Evolutionary conservation across 23 red algal species (phyloP).

Genomic region (Gracilaria gracilis): DNA sequence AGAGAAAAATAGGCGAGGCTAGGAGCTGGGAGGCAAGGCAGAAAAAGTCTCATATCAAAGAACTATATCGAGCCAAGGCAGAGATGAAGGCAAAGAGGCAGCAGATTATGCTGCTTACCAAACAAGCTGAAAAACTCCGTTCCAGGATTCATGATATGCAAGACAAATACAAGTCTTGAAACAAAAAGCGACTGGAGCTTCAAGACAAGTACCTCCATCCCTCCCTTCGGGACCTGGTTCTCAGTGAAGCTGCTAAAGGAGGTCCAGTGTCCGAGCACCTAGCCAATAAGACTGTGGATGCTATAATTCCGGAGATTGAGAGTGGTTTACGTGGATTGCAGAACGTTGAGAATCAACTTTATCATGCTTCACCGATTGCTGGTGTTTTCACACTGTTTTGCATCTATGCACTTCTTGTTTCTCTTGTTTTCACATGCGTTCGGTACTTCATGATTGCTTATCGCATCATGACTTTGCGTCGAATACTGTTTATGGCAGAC

Average conservation of each 20-base stretch:
- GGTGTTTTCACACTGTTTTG: slow-evolving; percentile 30
- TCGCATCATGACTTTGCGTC: slow-evolving; percentile 50
- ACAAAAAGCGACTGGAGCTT: slow-evolving; percentile 29
- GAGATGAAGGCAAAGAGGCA: slow-evolving; percentile 63
- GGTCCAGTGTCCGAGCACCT: slow-evolving; percentile 45
- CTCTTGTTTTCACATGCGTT: slow-evolving; percentile 24
- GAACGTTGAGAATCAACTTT: slow-evolving; percentile 22
- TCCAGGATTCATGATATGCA: slow-evolving; percentile 41
- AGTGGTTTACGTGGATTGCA: slow-evolving; percentile 1
- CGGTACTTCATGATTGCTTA: slow-evolving; percentile 25
- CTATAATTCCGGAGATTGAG: slow-evolving; percentile 40
- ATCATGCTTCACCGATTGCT: slow-evolving; percentile 11
- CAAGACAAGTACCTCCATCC: slow-evolving; percentile 53
- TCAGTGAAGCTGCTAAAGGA: slow-evolving; percentile 33
- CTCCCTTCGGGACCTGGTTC: slow-evolving; percentile 35
- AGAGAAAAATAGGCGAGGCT: slow-evolving; percentile 46
- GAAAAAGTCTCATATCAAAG: slow-evolving; percentile 32
- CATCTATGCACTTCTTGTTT: slow-evolving; percentile 43
- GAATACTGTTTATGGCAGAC: slow-evolving; percentile 56
- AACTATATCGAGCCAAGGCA: slow-evolving; percentile 67
- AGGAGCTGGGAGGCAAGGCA: slow-evolving; percentile 62
- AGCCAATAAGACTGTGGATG: slow-evolving; percentile 50
- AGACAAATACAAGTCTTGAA: slow-evolving; percentile 37
- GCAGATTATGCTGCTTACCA: slow-evolving; percentile 21
- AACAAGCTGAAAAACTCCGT: slow-evolving; percentile 63